These are phyloP conservation scores for Saraca asoca DNA, from an alignment of 331 rosid species.

Conservation along the genomic window DNA sequence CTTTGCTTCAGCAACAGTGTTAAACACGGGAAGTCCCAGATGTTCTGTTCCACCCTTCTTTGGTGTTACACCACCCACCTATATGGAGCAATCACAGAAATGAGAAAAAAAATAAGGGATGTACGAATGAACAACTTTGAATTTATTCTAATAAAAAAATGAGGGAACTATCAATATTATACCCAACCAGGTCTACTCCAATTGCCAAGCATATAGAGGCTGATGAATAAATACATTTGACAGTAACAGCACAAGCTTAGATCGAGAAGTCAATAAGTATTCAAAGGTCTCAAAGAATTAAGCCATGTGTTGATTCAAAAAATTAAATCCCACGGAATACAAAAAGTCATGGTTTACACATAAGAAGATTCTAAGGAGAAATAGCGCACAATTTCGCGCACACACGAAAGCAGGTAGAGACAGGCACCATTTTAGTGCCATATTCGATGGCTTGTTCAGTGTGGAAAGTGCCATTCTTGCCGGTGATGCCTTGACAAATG, in stretches of 20 bases:
- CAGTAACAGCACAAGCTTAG: too few relatives aligned
- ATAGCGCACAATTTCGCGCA: not conserved
- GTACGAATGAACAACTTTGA: too few relatives aligned
- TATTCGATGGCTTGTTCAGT: constrained; percentile 97
- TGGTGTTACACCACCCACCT: constrained; percentile 98
- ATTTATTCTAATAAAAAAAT: too few relatives aligned
- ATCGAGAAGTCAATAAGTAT: too few relatives aligned
- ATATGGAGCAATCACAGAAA: constrained; percentile 24
- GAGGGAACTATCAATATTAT: too few relatives aligned
- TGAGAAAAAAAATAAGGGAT: too few relatives aligned
- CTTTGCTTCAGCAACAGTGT: constrained; percentile 90
- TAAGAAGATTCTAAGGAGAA: not conserved
- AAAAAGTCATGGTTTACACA: too few relatives aligned
- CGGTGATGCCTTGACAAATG: constrained; percentile 98
- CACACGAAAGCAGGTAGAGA: not conserved
- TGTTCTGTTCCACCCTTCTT: constrained; percentile 98
- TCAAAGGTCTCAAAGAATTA: constrained; percentile 1
- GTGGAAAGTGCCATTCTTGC: constrained; percentile 94
- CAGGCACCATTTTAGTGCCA: constrained; percentile 91
- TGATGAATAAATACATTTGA: too few relatives aligned
- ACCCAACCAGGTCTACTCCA: too few relatives aligned
- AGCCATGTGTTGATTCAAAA: not conserved
- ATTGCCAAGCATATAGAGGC: not conserved
- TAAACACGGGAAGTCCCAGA: constrained; percentile 97
- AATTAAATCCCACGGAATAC: too few relatives aligned